Conservation (phyloP, 139 green algal genomes). For the Asterochloris erici region DNA sequence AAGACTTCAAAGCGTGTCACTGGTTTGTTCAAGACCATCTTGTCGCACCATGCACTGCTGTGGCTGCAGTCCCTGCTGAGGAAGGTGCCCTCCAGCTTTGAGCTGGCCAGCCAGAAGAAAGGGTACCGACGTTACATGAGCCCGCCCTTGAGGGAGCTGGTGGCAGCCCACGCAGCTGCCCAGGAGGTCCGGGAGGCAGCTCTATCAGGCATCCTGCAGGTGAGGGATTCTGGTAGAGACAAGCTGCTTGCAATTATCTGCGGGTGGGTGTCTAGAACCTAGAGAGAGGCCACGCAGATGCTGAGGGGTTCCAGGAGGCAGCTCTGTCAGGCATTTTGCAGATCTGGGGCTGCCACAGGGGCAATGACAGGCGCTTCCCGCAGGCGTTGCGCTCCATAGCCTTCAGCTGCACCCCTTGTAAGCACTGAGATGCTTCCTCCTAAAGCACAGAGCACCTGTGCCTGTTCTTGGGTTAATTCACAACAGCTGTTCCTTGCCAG, state of each 20-base stretch:
- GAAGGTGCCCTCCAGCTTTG: constrained; percentile 43
- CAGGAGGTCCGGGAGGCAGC: constrained; percentile 59
- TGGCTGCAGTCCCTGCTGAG: constrained; percentile 18
- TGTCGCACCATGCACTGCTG: not conserved
- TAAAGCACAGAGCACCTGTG: too few relatives aligned
- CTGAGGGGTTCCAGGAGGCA: constrained; percentile 51
- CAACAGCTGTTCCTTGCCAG: too few relatives aligned
- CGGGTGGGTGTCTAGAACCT: constrained; percentile 29
- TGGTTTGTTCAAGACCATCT: too few relatives aligned
- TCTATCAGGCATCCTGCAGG: constrained; percentile 52
- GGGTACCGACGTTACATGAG: constrained; percentile 68
- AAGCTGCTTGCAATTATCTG: too few relatives aligned
- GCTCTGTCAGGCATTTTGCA: constrained; percentile 51
- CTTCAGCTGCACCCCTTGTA: too few relatives aligned
- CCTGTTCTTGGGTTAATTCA: too few relatives aligned
- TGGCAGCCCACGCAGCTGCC: constrained; percentile 36
- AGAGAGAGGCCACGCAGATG: constrained; percentile 46
- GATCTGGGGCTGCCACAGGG: not conserved
- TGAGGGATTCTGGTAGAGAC: too few relatives aligned
- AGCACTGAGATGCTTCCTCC: too few relatives aligned
- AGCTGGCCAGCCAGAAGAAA: constrained; percentile 65
- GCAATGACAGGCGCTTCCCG: too few relatives aligned
- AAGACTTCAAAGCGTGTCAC: too few relatives aligned
- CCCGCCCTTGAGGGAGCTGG: constrained; percentile 52
- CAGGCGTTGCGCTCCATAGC: too few relatives aligned